Evolutionary conservation across 257 asterid species (phyloP).

Genomic region (Solanum appendiculatum): DNA sequence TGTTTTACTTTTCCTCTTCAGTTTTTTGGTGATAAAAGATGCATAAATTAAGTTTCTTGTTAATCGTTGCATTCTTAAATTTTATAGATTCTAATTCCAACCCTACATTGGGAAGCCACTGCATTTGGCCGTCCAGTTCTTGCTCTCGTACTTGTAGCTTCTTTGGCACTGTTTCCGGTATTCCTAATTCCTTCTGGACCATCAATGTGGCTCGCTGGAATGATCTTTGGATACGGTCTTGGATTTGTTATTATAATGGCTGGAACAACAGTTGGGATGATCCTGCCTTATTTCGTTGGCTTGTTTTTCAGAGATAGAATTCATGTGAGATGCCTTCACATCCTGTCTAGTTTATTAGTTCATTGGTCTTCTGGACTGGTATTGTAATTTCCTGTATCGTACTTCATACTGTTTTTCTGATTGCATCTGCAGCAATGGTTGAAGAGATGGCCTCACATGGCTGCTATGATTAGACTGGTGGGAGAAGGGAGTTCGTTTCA

Average conservation of each 20-base stretch:
- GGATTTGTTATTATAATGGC: conserved; percentile 20
- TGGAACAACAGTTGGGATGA: conserved; percentile 8
- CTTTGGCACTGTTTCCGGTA: conserved; percentile 23
- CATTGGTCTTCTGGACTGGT: neutral
- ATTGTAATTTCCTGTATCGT: neutral
- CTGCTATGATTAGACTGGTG: conserved; percentile 74
- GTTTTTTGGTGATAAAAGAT: neutral
- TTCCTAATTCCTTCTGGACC: conserved; percentile 27
- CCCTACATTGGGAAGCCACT: conserved; percentile 21
- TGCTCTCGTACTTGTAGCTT: conserved; percentile 18
- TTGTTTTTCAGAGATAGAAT: conserved; percentile 8
- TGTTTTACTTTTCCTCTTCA: neutral
- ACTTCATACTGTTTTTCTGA: neutral
- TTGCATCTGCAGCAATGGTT: conserved; percentile 52
- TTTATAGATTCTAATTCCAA: conserved; percentile 8
- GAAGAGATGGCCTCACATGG: conserved; percentile 84
- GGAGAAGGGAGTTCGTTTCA: conserved; percentile 89
- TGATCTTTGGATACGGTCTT: conserved; percentile 27
- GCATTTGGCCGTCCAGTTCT: conserved; percentile 21
- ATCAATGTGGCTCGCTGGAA: conserved; percentile 33
- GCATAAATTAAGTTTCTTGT: neutral
- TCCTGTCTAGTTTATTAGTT: neutral
- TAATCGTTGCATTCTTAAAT: neutral
- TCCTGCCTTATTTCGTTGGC: neutral
- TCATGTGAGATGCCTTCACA: neutral